Evolutionary conservation across 805 yeast species (phyloP), one percentile per base, ranked within the genome.

Genomic region (Ogataea nakhonphanomensis): DNA sequence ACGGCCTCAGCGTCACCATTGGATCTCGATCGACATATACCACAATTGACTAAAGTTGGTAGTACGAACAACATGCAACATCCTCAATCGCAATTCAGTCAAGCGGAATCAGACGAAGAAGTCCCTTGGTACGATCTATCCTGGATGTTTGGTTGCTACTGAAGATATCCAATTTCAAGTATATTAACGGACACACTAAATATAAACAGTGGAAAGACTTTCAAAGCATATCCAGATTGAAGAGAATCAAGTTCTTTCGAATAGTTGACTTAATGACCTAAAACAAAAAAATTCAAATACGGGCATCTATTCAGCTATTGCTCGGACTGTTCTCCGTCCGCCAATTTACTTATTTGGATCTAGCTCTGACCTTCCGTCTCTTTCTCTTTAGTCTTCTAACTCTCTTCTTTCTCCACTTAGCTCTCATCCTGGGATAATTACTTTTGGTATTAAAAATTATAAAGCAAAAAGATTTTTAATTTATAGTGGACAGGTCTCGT

Each of bases 291-390:
- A 31, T 37, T 35, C 20, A 17, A 31, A 30, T 25, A 25, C 15
- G 27, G 41, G 17, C 26, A 14, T 25, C 42, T 10, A 20, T 29
- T 30, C 37, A 33, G 29, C 38, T 35, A 34, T 33, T 34, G 31
- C 38, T 34, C 43, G 3, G 30, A 35, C 31, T 41, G 35, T 34
- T 35, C 47, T 37, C 47, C 30, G 42, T 34, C 48, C 44, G 36
- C 42, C 42, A 34, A 44, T 29, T 34, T 27, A 85, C 79, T 84
- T 84, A 86, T 83, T 86, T 86, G 81, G 96, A 87, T 87, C 98
- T 89, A 78, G 98, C 98, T 87, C 98, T 88, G 69, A 91, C 96
- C 96, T 91, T 91, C 97, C 98, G 96, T 85, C 98, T 87, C 95
- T 91, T 91, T 82, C 97, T 88, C 87, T 91, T 91, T 72, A 91